Evolutionary conservation across 352 stramenopile species (phyloP), one percentile per base, ranked within the genome.

Genomic region (Phytophthora sojae): DNA sequence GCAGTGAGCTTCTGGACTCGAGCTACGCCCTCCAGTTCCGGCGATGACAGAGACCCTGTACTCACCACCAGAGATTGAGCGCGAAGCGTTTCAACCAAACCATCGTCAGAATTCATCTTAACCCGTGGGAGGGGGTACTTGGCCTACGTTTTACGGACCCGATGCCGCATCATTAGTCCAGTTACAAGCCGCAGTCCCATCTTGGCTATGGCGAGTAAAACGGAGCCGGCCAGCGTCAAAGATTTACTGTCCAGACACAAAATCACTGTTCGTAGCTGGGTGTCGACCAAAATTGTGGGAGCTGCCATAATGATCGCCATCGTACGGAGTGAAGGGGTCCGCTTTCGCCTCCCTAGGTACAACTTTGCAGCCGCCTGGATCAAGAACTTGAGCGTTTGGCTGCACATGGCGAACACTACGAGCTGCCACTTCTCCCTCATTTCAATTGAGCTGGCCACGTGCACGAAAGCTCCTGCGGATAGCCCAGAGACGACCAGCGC

Each of bases 251-350:
- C 61, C 8, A 74, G 17, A 57, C 71, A 75, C 15, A 78, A 39
- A 25, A 78, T 59, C 21, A 71, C 66, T 2, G 66, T 75, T 25
- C 71, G 71, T 15, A 79, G 25, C 50, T 79, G 67, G n/a, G 62
- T 73, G 35, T 79, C 67, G 42, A 79, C 58, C 26, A 79, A 59
- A 53, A 79, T 70, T 14, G 67, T 79, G 4, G 67, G 71, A 4
- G 62, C 68, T 12, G 62, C 67, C 17, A 79, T 54, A 11, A 79
- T 64, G 49, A 79, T 64, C 17, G 71, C 67, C 67, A 79, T 79
- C 21, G 61, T 67, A 8, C 66, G 71, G 8, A 75, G 29, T 0
- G 61, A 63, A 14, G 66, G 60, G 0, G 66, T 75, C 4, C 50
- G 47, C 35, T 66, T 64, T n/a, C 59, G 51, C 4, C 19, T 73